A percentile compares a stretch with the other conserved stretches of the same genome.
These are phyloP conservation scores for Rhodotorula sp. DNA, from an alignment of 1,284 basidiomycete species.

Conservation along the genomic window DNA sequence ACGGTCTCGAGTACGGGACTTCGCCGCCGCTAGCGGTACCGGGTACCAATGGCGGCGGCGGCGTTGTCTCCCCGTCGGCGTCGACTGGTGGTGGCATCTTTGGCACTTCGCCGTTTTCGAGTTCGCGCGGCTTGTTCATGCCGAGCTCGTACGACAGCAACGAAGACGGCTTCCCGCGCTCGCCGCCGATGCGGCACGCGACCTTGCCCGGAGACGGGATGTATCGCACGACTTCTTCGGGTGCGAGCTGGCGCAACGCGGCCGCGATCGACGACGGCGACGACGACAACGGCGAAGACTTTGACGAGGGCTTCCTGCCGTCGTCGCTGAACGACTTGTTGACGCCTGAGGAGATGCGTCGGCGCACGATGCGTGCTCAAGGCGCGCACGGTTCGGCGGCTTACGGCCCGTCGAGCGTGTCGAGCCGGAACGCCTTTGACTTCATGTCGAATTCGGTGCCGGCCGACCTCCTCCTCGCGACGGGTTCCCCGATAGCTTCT, in stretches of 20 bases:
- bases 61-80: constrained; percentile 50
- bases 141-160: constrained; percentile 44
- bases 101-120: constrained; percentile 56
- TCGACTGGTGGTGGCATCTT: constrained; percentile 56
- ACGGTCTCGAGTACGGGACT: constrained; percentile 43
- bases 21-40: constrained; percentile 53
- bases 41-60: constrained; percentile 50
- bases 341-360: constrained; percentile 75
- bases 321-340: constrained; percentile 81
- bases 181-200: constrained; percentile 24
- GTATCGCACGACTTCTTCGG: constrained; percentile 16
- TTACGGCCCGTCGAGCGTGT: constrained; percentile 19
- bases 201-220: constrained; percentile 14
- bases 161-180: constrained; percentile 36
- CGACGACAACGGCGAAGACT: constrained; percentile 62
- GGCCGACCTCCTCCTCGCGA: constrained; percentile 29
- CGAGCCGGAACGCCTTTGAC: constrained; percentile 9
- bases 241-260: constrained; percentile 39
- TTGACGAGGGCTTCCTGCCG: constrained; percentile 75
- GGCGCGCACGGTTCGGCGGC: neutral
- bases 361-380: constrained; percentile 68
- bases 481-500: constrained; percentile 4
- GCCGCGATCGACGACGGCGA: constrained; percentile 54
- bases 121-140: constrained; percentile 60
- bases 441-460: constrained; percentile 29